Evolutionary conservation across 2,329 filamentous ascomycete species (phyloP).

Genomic region (Diplodia corticola): DNA sequence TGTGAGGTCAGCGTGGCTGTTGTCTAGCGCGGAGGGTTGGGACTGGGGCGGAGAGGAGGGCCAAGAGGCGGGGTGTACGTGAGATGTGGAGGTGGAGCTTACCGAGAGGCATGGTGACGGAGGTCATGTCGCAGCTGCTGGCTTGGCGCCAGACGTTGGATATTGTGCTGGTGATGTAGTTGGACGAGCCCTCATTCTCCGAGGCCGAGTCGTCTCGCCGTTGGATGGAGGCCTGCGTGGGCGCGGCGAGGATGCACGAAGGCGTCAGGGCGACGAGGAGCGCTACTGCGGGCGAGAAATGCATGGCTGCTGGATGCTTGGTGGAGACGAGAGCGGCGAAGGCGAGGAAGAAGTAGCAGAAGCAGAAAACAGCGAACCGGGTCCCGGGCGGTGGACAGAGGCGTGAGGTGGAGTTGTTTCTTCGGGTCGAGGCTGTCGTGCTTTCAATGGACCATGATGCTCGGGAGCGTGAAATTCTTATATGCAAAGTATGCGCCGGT

Average conservation of each 20-base stretch:
- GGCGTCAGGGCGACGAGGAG: constrained; percentile 39
- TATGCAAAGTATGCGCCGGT: constrained; percentile 11
- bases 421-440: constrained; percentile 2
- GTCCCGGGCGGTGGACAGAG: background rate
- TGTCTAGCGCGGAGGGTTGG: background rate
- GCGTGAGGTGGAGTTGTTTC: background rate
- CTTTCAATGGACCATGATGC: constrained; percentile 11
- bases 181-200: background rate
- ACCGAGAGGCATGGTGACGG: constrained; percentile 36
- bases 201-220: constrained; percentile 5
- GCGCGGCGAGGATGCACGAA: constrained; percentile 36
- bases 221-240: constrained; percentile 26
- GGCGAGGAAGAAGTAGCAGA: constrained; percentile 7
- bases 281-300: constrained; percentile 36
- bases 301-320: constrained; percentile 30
- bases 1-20: constrained; percentile 27
- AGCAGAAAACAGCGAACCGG: background rate
- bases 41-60: background rate
- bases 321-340: background rate
- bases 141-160: constrained; percentile 17
- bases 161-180: constrained; percentile 4
- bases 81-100: constrained; percentile 23
- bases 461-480: constrained; percentile 4
- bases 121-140: constrained; percentile 34
- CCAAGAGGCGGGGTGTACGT: background rate